These are phyloP conservation scores for Ceratobasidium sp. DNA, from an alignment of 1,284 basidiomycete species.

Conservation along the genomic window DNA sequence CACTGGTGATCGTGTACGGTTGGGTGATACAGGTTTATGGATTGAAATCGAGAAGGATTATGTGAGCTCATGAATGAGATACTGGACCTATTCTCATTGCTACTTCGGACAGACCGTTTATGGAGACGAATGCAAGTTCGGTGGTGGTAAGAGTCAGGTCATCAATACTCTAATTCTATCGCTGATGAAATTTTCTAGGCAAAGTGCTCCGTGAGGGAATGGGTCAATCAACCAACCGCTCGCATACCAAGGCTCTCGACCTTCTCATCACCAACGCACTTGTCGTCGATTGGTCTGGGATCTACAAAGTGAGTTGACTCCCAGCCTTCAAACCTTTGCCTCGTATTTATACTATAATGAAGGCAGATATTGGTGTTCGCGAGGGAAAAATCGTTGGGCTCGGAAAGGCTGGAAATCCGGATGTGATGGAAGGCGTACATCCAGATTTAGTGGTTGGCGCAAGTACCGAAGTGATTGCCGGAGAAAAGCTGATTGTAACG, in stretches of 20 bases:
- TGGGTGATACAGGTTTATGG: constrained; percentile 94
- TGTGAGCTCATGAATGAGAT: constrained; percentile 59
- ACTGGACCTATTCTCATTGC: not conserved
- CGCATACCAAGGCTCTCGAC: constrained; percentile 81
- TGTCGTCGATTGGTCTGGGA: constrained; percentile 94
- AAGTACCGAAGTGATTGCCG: constrained; percentile 93
- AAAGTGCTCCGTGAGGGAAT: constrained; percentile 96
- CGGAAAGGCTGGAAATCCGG: constrained; percentile 97
- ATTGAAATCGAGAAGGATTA: constrained; percentile 91
- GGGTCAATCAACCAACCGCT: constrained; percentile 88
- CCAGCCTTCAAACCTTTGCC: constrained; percentile 21
- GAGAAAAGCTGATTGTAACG: constrained; percentile 93
- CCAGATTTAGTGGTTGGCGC: constrained; percentile 84
- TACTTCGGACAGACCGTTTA: constrained; percentile 71
- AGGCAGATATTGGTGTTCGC: constrained; percentile 98
- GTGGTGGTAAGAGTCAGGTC: constrained; percentile 87
- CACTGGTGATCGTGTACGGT: constrained; percentile 85
- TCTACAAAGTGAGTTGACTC: constrained; percentile 79
- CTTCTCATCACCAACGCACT: constrained; percentile 95
- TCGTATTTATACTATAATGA: constrained; percentile 19
- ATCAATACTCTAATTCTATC: too few species aligned
- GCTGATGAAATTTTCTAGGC: constrained; percentile 63
- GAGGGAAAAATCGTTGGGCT: constrained; percentile 87
- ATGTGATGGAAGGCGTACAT: constrained; percentile 88
- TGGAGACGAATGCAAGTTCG: constrained; percentile 98